A percentile compares a stretch with the other conserved stretches of the same genome.
Conservation (phyloP, 805 yeast genomes). For the Candida mattraensis region DNA sequence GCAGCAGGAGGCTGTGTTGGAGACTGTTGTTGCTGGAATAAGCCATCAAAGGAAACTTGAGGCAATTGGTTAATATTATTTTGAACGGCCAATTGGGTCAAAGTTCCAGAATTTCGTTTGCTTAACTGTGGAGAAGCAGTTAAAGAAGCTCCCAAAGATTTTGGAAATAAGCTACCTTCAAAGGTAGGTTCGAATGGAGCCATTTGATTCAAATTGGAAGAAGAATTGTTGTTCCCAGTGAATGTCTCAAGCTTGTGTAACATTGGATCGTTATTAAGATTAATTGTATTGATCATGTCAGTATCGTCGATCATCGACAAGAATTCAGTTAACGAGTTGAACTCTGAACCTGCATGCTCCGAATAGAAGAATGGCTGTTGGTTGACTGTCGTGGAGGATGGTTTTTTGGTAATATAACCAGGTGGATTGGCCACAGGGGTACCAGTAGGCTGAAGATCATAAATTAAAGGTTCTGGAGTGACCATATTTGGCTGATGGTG, state of each 20-base stretch:
- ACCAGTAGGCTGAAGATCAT: background rate
- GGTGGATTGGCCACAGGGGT: constrained; percentile 5
- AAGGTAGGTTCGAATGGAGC: constrained; percentile 16
- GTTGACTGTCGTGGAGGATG: constrained; percentile 32
- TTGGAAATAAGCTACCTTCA: constrained; percentile 15
- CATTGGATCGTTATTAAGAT: constrained; percentile 37
- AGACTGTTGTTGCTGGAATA: constrained; percentile 6
- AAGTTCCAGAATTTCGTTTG: constrained; percentile 14
- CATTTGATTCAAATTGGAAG: constrained; percentile 15
- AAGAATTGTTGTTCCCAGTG: constrained; percentile 23
- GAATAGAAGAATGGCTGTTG: constrained; percentile 82
- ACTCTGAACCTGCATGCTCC: constrained; percentile 91
- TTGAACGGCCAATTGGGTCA: constrained; percentile 21
- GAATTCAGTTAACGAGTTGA: constrained; percentile 85
- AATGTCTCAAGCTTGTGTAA: constrained; percentile 35
- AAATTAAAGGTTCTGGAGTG: constrained; percentile 1
- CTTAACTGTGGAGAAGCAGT: constrained; percentile 9
- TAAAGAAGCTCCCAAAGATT: constrained; percentile 4
- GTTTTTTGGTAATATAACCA: constrained; percentile 8
- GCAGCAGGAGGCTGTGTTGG: constrained; percentile 5
- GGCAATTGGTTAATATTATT: constrained; percentile 16
- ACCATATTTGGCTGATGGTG: constrained; percentile 11
- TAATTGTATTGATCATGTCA: constrained; percentile 51
- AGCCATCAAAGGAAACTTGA: constrained; percentile 8
- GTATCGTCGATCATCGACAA: constrained; percentile 89